Conservation (phyloP, 345 rosid species). For the Anastatica hierochuntica region DNA sequence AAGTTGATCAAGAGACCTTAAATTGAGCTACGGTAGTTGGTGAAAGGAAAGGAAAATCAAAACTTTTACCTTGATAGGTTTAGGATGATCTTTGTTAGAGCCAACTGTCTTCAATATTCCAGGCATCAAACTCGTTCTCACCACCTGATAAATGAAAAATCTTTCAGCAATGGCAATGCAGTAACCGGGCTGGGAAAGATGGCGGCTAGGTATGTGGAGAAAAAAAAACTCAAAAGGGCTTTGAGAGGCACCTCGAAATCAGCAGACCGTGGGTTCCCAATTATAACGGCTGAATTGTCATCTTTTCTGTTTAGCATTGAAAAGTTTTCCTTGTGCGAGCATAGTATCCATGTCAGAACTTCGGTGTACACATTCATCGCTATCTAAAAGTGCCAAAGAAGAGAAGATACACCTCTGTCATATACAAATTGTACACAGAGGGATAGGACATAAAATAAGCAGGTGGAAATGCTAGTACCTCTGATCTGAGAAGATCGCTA, state of each 20-base stretch:
- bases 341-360: conserved; percentile 72
- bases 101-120: conserved; percentile 79
- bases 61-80: conserved; percentile 71
- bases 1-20: not conserved
- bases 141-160: conserved; percentile 34
- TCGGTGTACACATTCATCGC: conserved; percentile 72
- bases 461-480: conserved; percentile 36
- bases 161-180: not conserved
- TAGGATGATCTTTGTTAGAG: conserved; percentile 85
- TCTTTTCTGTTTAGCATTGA: conserved; percentile 55
- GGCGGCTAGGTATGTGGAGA: not conserved
- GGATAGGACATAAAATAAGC: not conserved
- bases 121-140: conserved; percentile 78
- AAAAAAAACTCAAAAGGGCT: not conserved
- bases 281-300: conserved; percentile 49
- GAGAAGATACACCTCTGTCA: not conserved
- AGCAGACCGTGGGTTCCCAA: conserved; percentile 77
- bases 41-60: not conserved
- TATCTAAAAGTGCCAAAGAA: conserved; percentile 35
- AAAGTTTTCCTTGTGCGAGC: conserved; percentile 64
- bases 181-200: not conserved
- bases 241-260: conserved; percentile 77
- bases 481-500: conserved; percentile 64
- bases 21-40: not conserved
- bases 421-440: conserved; percentile 4